Evolutionary conservation across 805 yeast genomes (phyloP), one percentile per base, ranked within the genome.

Genomic region (Candida orba): DNA sequence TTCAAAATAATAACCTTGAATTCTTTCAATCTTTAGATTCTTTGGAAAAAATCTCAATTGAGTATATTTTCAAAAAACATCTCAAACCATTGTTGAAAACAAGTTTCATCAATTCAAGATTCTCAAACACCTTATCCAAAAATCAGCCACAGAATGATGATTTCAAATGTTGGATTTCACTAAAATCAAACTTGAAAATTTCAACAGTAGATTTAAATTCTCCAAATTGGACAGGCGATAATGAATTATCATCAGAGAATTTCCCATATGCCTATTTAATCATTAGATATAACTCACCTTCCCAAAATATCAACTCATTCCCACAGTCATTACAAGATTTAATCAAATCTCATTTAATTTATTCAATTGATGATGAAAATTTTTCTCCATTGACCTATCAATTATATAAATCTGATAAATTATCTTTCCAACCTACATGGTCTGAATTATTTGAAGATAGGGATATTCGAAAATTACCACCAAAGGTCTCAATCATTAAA

Each of bases 201-300:
- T 49, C 52, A 3, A n/a, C 36, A 1, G 8, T 38, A 3, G 54
- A 52, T 36, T 32, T 54, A 5, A 18, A 23, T 6, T 35, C 38
- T 1, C 39, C 44, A 2, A 12, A 20, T 7, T 57, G 59, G 59
- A 51, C 57, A 1, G 13, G 13, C 1, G 24, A 10, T 1, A 49
- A 57, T 34, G 51, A 49, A 13, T 12, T 31, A 1, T 41, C 49
- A 8, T 38, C 41, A 0, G 39, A 52, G 1, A 5, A 25, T 1
- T 75, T 77, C 52, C 80, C 81, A 3, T 72, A 74, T 52, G 67
- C 77, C 0, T 63, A 75, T 0, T 58, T 79, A 27, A 75, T 73
- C 43, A 56, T 79, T 20, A 59, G 74, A 18, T 75, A 75, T 64
- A 68, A 67, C 31, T 65, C 65, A 1, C 58, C 63, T 6, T 37